These are phyloP conservation scores for Aspergillus saccharolyticus DNA, from an alignment of 495 filamentous ascomycete species.

Conservation along the genomic window DNA sequence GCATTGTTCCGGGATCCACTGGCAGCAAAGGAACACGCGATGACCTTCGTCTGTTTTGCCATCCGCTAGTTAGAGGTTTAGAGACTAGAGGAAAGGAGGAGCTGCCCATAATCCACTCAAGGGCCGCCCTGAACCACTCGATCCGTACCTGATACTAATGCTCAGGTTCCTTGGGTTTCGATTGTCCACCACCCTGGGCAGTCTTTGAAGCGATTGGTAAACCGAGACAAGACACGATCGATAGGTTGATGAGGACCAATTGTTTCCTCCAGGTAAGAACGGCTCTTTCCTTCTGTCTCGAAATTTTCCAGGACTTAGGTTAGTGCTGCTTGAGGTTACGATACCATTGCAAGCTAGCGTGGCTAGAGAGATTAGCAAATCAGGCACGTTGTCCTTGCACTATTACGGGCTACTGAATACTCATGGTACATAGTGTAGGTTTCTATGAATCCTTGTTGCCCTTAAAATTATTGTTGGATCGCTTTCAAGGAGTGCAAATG, in stretches of 20 bases:
- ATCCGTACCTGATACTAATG: slow-evolving; percentile 6
- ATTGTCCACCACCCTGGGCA: not conserved
- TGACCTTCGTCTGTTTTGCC: slow-evolving; percentile 12
- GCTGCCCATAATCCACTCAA: slow-evolving; percentile 2
- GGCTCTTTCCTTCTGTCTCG: too few species aligned
- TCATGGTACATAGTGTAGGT: too few species aligned
- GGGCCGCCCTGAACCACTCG: not conserved
- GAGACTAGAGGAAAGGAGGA: not conserved
- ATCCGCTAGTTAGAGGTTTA: slow-evolving; percentile 3
- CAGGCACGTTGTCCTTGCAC: not conserved
- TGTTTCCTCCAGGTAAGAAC: too few species aligned
- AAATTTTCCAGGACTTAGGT: too few species aligned
- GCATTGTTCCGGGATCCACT: slow-evolving; percentile 20
- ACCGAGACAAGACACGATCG: too few species aligned
- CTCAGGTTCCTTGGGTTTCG: not conserved
- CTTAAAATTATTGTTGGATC: not conserved
- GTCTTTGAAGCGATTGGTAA: too few species aligned
- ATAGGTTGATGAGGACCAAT: too few species aligned
- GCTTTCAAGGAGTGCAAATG: not conserved
- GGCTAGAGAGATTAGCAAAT: not conserved
- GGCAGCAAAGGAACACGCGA: slow-evolving; percentile 18
- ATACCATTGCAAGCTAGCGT: too few species aligned
- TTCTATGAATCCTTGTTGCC: too few species aligned
- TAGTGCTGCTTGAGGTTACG: too few species aligned
- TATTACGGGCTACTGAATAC: too few species aligned